Conservation (phyloP, 2,329 filamentous ascomycete species). For the Phoma sp. region DNA sequence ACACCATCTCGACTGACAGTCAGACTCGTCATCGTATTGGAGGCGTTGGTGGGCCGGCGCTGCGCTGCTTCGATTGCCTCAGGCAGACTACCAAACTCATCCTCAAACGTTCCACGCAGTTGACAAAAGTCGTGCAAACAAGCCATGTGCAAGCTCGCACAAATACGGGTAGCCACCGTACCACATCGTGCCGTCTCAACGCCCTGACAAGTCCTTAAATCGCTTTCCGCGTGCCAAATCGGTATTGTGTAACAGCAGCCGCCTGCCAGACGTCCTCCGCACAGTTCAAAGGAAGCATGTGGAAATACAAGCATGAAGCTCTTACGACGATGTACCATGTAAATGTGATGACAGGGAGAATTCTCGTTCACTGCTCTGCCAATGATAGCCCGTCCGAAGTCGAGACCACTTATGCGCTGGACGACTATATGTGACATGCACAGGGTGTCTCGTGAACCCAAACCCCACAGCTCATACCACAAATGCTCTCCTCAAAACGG, state of each 20-base stretch:
- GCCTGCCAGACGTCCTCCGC: background rate
- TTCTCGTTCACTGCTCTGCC: too few relatives aligned
- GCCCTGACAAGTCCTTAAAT: background rate
- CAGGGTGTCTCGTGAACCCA: too few relatives aligned
- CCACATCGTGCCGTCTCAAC: constrained; percentile 20
- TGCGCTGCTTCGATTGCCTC: background rate
- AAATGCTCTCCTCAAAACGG: too few relatives aligned
- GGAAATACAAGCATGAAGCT: background rate
- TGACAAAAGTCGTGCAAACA: constrained; percentile 12
- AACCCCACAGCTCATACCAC: too few relatives aligned
- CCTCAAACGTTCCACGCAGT: constrained; percentile 2
- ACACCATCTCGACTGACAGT: constrained; percentile 1
- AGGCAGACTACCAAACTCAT: constrained; percentile 7
- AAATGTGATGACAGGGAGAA: too few relatives aligned
- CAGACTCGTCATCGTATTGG: background rate
- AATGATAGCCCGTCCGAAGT: too few relatives aligned
- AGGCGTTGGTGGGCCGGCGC: background rate
- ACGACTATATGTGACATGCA: too few relatives aligned
- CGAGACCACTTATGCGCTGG: too few relatives aligned
- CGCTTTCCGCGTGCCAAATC: background rate
- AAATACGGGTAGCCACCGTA: constrained; percentile 7
- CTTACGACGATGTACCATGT: too few relatives aligned
- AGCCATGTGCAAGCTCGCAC: constrained; percentile 22
- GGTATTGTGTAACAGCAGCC: background rate
- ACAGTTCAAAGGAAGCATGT: background rate